Evolutionary conservation across 371 early-diverging fungal species (phyloP).

Genomic region (Phascolomyces articulosus): DNA sequence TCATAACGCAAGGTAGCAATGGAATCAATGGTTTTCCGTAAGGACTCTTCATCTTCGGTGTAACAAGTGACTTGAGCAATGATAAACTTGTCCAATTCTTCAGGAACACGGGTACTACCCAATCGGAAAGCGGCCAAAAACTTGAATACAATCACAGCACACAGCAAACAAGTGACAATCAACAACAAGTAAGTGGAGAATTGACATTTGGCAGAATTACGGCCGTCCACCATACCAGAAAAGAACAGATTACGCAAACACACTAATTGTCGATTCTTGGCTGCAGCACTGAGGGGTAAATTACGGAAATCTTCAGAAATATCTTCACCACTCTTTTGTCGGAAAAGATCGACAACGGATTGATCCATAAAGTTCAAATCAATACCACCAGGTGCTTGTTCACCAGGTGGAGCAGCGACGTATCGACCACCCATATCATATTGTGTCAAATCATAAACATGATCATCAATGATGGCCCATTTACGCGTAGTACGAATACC

Average conservation of each 20-base stretch:
- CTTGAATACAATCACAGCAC: conserved; percentile 87
- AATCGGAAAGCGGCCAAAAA: conserved; percentile 91
- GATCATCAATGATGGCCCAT: conserved; percentile 62
- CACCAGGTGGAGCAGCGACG: conserved; percentile 35
- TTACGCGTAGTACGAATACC: conserved; percentile 38
- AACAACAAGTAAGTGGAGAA: conserved; percentile 88
- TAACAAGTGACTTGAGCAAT: conserved; percentile 95
- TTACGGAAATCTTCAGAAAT: conserved; percentile 61
- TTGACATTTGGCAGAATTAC: conserved; percentile 81
- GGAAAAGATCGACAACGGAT: conserved; percentile 64
- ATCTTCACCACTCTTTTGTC: conserved; percentile 65
- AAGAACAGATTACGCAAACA: conserved; percentile 87
- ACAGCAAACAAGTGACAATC: conserved; percentile 75
- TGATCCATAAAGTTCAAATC: conserved; percentile 51
- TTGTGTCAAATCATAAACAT: conserved; percentile 64
- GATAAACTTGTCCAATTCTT: conserved; percentile 90
- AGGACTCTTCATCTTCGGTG: conserved; percentile 95
- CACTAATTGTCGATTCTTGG: conserved; percentile 38
- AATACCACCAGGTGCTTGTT: conserved; percentile 54
- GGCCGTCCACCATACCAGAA: conserved; percentile 86
- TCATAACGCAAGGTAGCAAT: conserved; percentile 90
- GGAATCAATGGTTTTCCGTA: conserved; percentile 92
- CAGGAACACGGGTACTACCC: conserved; percentile 74
- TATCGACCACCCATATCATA: conserved; percentile 55
- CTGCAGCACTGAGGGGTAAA: conserved; percentile 29